Percentiles rank a stretch among this genome's conserved stretches.
Evolutionary conservation across 2,329 filamentous ascomycete genomes (phyloP).

Genomic region (Aurifilum marmelostoma): DNA sequence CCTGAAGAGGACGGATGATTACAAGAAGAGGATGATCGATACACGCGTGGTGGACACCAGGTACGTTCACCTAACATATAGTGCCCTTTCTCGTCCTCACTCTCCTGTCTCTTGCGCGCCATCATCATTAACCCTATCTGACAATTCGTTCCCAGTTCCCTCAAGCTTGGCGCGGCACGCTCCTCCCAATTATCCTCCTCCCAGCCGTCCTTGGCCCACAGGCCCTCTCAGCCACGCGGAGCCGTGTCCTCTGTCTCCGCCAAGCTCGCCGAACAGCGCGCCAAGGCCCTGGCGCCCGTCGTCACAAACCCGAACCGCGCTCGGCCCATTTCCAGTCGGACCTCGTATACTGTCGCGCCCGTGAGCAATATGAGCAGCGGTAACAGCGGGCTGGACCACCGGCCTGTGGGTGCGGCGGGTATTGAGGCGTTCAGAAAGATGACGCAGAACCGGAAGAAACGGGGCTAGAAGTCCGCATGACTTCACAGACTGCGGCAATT

Average conservation of each 20-base stretch:
- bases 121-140: background rate
- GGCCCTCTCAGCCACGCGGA: slow-evolving; percentile 43
- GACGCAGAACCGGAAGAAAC: slow-evolving; percentile 60
- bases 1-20: slow-evolving; percentile 90
- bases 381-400: slow-evolving; percentile 58
- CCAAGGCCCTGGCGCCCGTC: slow-evolving; percentile 54
- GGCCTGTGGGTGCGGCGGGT: slow-evolving; percentile 65
- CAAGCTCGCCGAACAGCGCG: slow-evolving; percentile 34
- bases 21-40: slow-evolving; percentile 77
- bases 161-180: slow-evolving; percentile 42
- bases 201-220: slow-evolving; percentile 52
- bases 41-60: slow-evolving; percentile 66
- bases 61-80: slow-evolving; percentile 44
- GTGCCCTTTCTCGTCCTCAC: background rate
- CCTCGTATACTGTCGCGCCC: slow-evolving; percentile 63
- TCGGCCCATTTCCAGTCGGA: slow-evolving; percentile 56
- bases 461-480: background rate
- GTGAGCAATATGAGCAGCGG: slow-evolving; percentile 62
- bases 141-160: slow-evolving; percentile 46
- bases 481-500: background rate
- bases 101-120: no score
- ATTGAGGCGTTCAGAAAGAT: slow-evolving; percentile 69
- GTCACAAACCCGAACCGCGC: slow-evolving; percentile 58
- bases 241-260: slow-evolving; percentile 34
- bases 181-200: slow-evolving; percentile 40